Evolutionary conservation across 495 filamentous ascomycete species (phyloP).

Genomic region (Talaromyces stipitatus): DNA sequence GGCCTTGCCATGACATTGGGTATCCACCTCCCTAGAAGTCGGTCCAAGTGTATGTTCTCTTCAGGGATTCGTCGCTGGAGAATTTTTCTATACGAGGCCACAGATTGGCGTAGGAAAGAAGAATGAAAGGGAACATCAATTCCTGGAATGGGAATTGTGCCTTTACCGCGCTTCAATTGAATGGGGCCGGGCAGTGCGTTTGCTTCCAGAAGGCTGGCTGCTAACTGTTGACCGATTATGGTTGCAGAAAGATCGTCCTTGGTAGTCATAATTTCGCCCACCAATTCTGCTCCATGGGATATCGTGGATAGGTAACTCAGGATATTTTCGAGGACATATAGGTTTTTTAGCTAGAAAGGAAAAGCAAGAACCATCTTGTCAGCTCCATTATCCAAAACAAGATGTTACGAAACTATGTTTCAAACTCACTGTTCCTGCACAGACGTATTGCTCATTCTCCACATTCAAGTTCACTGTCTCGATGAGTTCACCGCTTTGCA

Average conservation of each 20-base stretch:
- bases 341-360: not conserved
- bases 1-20: slow-evolving; percentile 13
- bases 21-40: slow-evolving; percentile 12
- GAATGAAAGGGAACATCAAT: slow-evolving; percentile 29
- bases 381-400: not conserved
- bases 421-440: slow-evolving; percentile 19
- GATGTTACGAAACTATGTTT: not conserved
- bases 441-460: slow-evolving; percentile 33
- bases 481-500: slow-evolving; percentile 17
- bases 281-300: not conserved
- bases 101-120: slow-evolving; percentile 5
- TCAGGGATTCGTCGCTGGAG: slow-evolving; percentile 8
- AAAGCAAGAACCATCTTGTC: not conserved
- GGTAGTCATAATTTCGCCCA: not conserved
- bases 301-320: not conserved
- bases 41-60: slow-evolving; percentile 13
- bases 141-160: slow-evolving; percentile 28
- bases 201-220: not conserved
- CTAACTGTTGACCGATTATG: not conserved
- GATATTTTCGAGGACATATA: not conserved
- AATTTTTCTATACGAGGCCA: slow-evolving; percentile 11
- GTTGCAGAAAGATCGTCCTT: not conserved
- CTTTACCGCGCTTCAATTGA: slow-evolving; percentile 17
- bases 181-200: slow-evolving; percentile 7
- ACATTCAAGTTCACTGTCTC: slow-evolving; percentile 40